These are phyloP conservation scores for Apiospora arundinis DNA, from an alignment of 2,329 filamentous ascomycete species.

Conservation along the genomic window DNA sequence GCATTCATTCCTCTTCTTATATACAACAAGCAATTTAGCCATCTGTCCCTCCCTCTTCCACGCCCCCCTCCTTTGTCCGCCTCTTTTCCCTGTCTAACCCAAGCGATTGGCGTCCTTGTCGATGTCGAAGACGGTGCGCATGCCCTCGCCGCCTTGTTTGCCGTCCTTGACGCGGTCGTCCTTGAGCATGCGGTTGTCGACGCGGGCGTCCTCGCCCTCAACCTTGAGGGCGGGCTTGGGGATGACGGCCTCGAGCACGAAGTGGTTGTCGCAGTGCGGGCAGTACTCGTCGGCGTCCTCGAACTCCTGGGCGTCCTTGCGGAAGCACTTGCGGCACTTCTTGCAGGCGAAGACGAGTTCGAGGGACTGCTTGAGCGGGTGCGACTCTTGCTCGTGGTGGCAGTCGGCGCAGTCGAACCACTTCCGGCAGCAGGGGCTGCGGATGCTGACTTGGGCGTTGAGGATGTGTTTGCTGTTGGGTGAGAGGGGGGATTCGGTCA, in stretches of 20 bases:
- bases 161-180: constrained; percentile 78
- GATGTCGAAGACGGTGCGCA: constrained; percentile 76
- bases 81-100: constrained; percentile 55
- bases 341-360: constrained; percentile 98
- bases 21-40: neutral
- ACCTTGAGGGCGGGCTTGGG: constrained; percentile 84
- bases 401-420: constrained; percentile 99
- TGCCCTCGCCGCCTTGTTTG: constrained; percentile 37
- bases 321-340: constrained; percentile 98
- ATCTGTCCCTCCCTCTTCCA: no score
- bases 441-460: constrained; percentile 96
- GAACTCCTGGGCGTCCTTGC: constrained; percentile 90
- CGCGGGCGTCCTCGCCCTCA: constrained; percentile 87
- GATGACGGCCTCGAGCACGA: constrained; percentile 85
- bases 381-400: constrained; percentile 81
- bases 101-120: constrained; percentile 76
- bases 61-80: neutral
- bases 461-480: constrained; percentile 87
- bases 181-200: constrained; percentile 90
- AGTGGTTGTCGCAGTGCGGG: constrained; percentile 99
- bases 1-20: neutral
- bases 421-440: constrained; percentile 93
- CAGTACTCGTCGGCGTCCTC: constrained; percentile 99
- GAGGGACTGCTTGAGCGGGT: constrained; percentile 75
- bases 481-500: neutral